Base-by-base conservation (phyloP, 1,284 basidiomycete species). In the Tilletiaria anomala region DNA sequence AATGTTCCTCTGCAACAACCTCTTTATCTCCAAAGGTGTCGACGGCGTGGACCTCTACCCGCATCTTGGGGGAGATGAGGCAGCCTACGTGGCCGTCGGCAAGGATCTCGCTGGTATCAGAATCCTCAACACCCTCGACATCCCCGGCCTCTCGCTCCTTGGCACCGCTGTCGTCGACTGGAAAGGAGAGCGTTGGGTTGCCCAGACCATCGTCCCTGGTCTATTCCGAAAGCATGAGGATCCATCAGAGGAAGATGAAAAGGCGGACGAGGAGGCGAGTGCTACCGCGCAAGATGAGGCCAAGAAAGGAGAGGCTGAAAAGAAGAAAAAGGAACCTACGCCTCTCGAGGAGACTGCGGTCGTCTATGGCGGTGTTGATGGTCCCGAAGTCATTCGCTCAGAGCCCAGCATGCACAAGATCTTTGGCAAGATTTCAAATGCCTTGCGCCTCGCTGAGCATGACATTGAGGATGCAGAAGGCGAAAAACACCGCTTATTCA, bases 131-230 rank as follows among this genome's bases (percentile, higher is more conserved):
- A 70, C 70, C 45, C 66, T 75, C 44, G 74, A 76, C 48, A 59
- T 70, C 67, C 36, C 70, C 69, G 45, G 58, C 26, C 46, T 66
- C n/a, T 56, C 51, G 40, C 43, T 61, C n/a, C 57, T 64, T 15
- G 69, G 68, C 35, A 68, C 64, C 45, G 73, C 73, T 21, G 70
- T 76, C 21, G 68, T 76, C 39, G 75, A 76, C 59, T 75, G 71
- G 71, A 69, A 69, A 46, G 75, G 75, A 31, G 71, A 73, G 57
- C 69, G 75, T 52, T 76, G 74, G 74, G 71, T 76, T 39, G 75
- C 71, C 42, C 75, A 76, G 65, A 70, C 69, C 39, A 70, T 76
- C 44, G 68, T 76, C 3, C 75, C 75, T 14, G 75, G 75, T 33
- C 71, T 76, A 43, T 76, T 76, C 67, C 45, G 69, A 63, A 44